phyloP scores from a whole-genome alignment of 306 rosid species.

The Quercus cerris region DNA sequence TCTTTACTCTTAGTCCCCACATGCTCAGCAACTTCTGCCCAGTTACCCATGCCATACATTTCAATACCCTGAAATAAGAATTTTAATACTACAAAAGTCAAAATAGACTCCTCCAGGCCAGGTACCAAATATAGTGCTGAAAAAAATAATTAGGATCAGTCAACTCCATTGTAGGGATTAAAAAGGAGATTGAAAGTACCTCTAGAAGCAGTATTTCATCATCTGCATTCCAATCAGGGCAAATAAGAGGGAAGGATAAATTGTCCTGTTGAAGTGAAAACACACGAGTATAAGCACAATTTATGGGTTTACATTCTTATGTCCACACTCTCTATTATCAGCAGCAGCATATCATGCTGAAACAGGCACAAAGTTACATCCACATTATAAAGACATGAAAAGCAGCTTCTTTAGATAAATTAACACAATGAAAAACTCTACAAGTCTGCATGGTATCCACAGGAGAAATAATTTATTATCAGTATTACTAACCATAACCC shows the following conservation, averaged over 20 bases:
- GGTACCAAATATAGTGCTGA: slow-evolving; percentile 9
- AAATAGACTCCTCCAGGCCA: not conserved
- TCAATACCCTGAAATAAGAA: slow-evolving; percentile 69
- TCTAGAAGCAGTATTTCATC: slow-evolving; percentile 94
- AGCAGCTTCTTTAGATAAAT: not conserved
- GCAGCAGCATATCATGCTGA: not conserved
- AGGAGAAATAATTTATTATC: not conserved
- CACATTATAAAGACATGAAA: not conserved
- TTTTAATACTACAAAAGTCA: slow-evolving; percentile 6
- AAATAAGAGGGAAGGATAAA: slow-evolving; percentile 87
- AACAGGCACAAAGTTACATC: slow-evolving; percentile 1
- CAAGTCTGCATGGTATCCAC: not conserved
- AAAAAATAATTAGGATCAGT: slow-evolving; percentile 5
- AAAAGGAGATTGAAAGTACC: slow-evolving; percentile 43
- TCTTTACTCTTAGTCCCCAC: slow-evolving; percentile 97
- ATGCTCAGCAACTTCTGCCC: slow-evolving; percentile 99
- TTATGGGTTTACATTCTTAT: not conserved
- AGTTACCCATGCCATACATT: slow-evolving; percentile 98
- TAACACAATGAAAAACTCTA: not conserved
- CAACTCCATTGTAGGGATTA: slow-evolving; percentile 10
- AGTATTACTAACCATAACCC: slow-evolving; percentile 79
- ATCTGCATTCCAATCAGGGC: slow-evolving; percentile 98
- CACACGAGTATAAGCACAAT: slow-evolving; percentile 9
- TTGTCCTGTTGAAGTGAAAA: slow-evolving; percentile 69
- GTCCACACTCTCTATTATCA: not conserved